These are phyloP conservation scores for Clohesyomyces aquaticus DNA, from an alignment of 495 filamentous ascomycete genomes.

Conservation along the genomic window DNA sequence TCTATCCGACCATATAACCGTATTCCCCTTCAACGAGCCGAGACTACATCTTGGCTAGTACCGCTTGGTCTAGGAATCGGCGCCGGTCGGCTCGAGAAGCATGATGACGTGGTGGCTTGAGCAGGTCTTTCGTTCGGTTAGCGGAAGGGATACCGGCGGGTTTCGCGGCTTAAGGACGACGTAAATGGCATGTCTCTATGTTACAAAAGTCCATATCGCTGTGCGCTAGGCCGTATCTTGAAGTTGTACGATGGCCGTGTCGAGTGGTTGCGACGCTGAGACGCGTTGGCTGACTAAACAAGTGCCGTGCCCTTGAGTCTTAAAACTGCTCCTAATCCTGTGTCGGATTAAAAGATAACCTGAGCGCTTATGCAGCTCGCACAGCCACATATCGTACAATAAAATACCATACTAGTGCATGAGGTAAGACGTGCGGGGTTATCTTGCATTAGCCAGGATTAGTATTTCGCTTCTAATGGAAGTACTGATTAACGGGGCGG, in stretches of 20 bases:
- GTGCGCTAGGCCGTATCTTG: constrained; percentile 7
- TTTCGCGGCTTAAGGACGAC: constrained; percentile 8
- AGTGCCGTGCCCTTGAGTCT: constrained; percentile 14
- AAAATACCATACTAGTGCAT: constrained; percentile 13
- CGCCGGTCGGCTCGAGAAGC: constrained; percentile 15
- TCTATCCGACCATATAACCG: constrained; percentile 10
- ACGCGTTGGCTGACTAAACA: constrained; percentile 17
- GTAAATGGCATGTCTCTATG: constrained; percentile 14
- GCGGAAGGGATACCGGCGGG: constrained; percentile 19
- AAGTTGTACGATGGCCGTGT: constrained; percentile 16
- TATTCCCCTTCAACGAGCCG: constrained; percentile 20
- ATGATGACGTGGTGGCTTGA: constrained; percentile 11
- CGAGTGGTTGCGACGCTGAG: constrained; percentile 12
- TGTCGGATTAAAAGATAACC: constrained; percentile 16
- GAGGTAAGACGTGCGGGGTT: constrained; percentile 16
- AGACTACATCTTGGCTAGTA: constrained; percentile 19
- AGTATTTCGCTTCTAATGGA: neutral
- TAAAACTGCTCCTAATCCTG: constrained; percentile 14
- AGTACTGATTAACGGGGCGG: constrained; percentile 5
- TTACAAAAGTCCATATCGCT: constrained; percentile 14
- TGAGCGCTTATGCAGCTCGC: constrained; percentile 1
- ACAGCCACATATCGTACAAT: constrained; percentile 16
- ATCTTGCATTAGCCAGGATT: constrained; percentile 5
- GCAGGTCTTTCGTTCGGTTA: constrained; percentile 22
- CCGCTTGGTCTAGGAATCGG: constrained; percentile 21